Conservation (phyloP, 345 rosid genomes). For the Cardamine occulta region DNA sequence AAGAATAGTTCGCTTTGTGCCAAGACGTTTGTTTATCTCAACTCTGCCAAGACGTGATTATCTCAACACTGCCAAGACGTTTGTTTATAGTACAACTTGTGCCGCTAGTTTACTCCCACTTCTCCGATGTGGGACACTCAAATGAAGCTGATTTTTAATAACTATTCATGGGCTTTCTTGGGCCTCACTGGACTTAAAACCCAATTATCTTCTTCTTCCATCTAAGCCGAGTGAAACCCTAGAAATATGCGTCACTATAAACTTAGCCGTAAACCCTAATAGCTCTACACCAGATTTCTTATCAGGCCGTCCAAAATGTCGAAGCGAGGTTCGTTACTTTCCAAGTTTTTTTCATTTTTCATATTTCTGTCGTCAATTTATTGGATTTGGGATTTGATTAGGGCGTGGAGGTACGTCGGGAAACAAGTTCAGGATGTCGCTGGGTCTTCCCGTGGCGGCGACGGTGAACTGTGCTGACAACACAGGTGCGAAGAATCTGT, state of each 20-base stretch:
- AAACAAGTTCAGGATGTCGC: constrained; percentile 97
- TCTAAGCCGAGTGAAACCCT: constrained; percentile 18
- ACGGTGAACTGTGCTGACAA: constrained; percentile 98
- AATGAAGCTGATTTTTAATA: background rate
- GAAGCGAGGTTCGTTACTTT: constrained; percentile 69
- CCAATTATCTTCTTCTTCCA: background rate
- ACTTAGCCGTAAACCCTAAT: constrained; percentile 30
- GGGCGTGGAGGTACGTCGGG: constrained; percentile 97
- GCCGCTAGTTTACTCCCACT: accelerated
- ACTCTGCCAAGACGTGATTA: too few species aligned
- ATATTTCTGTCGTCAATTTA: background rate
- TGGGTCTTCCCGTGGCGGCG: constrained; percentile 98
- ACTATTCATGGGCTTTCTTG: constrained; percentile 5
- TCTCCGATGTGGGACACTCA: constrained; percentile 36
- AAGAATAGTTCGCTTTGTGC: constrained; percentile 43
- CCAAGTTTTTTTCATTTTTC: background rate
- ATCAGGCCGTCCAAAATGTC: constrained; percentile 67
- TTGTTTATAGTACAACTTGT: background rate
- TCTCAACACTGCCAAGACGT: too few species aligned
- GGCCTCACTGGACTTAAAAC: constrained; percentile 27
- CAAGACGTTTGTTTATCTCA: constrained; percentile 13
- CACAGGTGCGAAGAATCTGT: constrained; percentile 94
- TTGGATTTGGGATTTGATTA: constrained; percentile 7
- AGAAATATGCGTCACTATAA: constrained; percentile 9
- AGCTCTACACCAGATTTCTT: background rate